Base-by-base conservation (phyloP, 164 flowering plant species). In the Vitis amurensis region DNA sequence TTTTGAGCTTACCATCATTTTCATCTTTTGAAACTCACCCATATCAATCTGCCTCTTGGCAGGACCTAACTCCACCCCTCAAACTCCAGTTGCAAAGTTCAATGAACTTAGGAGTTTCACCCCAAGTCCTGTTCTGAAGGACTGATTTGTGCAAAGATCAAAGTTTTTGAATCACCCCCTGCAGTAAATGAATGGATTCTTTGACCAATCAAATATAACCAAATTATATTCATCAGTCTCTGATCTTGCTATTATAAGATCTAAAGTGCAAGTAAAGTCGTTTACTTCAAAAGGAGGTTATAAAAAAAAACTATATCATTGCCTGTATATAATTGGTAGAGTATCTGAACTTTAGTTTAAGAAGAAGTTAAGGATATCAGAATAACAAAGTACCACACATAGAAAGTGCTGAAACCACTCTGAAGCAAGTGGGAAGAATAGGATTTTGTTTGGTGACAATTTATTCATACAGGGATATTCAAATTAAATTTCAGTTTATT, bases 61-160 rank as follows among this genome's bases (percentile, higher is more conserved):
- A 67, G 92, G 97, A 76, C 92, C 93, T 70, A 89, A 65, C 78
- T 93, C 98, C 59, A 93, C 76, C 13, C 98, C 98, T 61, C 93
- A 75, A 67, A 91, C 98, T 2, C 98, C 84, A 27, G 91, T 86
- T 50, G 98, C 97, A 80, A 93, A 93, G 66, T 87, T 91, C 63
- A 93, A 68, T 15, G 98, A 91, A 82, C 98, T 89, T 31, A 23
- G 88, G 23, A 13, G 98, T 91, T 80, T 93, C 98, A 67, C 97
- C 27, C 87, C 19, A 82, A 50, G 62, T 91, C 92, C 31, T 83
- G 73, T 49, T 87, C 95, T 11, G 89, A 84, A 49, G 98, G 98
- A 73, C 96, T 91, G 57, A 93, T 88, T 81, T 93, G 98, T 30
- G 91, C 93, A 80, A 91, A 86, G 96, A 93, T 93, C 52, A 89